Evolutionary conservation across 2,329 filamentous ascomycete genomes (phyloP).

Genomic region (Coniochaeta prunicola): DNA sequence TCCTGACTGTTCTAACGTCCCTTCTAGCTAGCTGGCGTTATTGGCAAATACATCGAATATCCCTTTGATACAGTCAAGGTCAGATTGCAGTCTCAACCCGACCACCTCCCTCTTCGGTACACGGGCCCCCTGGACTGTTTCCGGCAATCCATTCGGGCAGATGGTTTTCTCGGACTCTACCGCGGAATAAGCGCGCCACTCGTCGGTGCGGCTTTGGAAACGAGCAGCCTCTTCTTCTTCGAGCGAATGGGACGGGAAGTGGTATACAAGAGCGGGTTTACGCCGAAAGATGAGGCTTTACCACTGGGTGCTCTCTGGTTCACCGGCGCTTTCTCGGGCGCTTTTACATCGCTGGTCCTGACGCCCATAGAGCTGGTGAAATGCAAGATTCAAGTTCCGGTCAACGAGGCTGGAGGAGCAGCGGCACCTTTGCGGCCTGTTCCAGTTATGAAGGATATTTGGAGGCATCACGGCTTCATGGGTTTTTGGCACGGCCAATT

Average conservation of each 20-base stretch:
- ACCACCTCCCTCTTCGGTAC: conserved; percentile 74
- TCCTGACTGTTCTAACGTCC: conserved; percentile 10
- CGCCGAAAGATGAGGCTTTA: conserved; percentile 49
- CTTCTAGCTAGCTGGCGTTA: conserved; percentile 66
- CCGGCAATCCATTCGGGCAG: conserved; percentile 69
- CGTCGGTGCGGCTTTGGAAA: conserved; percentile 86
- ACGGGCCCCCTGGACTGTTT: conserved; percentile 90
- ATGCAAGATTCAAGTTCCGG: conserved; percentile 89
- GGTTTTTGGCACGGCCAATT: conserved; percentile 96
- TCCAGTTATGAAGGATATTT: conserved; percentile 70
- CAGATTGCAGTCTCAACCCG: conserved; percentile 89
- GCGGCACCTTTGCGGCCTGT: conserved; percentile 53
- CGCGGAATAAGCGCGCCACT: conserved; percentile 89
- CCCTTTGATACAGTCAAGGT: conserved; percentile 99
- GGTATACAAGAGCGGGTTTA: conserved; percentile 46
- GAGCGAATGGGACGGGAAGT: conserved; percentile 67
- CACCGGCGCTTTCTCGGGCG: conserved; percentile 80
- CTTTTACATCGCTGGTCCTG: conserved; percentile 82
- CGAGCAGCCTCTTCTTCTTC: conserved; percentile 87
- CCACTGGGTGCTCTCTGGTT: conserved; percentile 68
- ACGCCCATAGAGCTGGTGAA: conserved; percentile 97
- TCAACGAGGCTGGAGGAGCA: conserved; percentile 27
- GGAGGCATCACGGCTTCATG: conserved; percentile 69
- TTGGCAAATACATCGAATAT: conserved; percentile 95
- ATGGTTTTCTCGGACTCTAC: conserved; percentile 79